These are phyloP conservation scores for Nidula microcarpa DNA, from an alignment of 768 basidiomycete genomes.

Conservation along the genomic window DNA sequence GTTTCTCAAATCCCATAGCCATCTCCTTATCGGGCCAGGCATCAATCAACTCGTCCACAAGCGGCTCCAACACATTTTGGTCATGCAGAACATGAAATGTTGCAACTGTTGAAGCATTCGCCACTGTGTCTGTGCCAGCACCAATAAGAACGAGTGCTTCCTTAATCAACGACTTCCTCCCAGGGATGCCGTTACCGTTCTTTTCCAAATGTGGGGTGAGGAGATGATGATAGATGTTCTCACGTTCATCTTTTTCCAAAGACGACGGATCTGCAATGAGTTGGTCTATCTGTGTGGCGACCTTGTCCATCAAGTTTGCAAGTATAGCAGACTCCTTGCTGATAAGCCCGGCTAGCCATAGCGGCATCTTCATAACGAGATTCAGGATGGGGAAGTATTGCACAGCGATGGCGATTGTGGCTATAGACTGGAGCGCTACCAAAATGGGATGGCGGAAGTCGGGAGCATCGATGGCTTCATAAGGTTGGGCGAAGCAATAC, in stretches of 20 bases:
- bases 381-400: not conserved
- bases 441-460: slow-evolving; percentile 21
- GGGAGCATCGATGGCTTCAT: slow-evolving; percentile 15
- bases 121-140: slow-evolving; percentile 43
- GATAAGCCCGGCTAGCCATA: no score
- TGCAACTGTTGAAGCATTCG: slow-evolving; percentile 32
- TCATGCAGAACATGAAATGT: slow-evolving; percentile 31
- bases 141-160: slow-evolving; percentile 32
- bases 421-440: slow-evolving; percentile 10
- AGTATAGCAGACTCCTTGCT: no score
- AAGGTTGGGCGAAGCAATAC: slow-evolving; percentile 25
- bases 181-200: slow-evolving; percentile 22
- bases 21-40: slow-evolving; percentile 39
- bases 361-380: no score
- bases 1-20: slow-evolving; percentile 23
- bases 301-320: no score
- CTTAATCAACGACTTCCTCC: slow-evolving; percentile 29
- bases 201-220: slow-evolving; percentile 26
- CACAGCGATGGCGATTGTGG: slow-evolving; percentile 3
- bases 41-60: slow-evolving; percentile 26
- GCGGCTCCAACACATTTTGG: slow-evolving; percentile 17
- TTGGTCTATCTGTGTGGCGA: slow-evolving; percentile 17
- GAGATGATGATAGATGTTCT: slow-evolving; percentile 34
- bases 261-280: slow-evolving; percentile 28
- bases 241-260: slow-evolving; percentile 24